Evolutionary conservation across 2,329 filamentous ascomycete species (phyloP), one percentile per base, ranked within the genome.

Genomic region (Aspergillus bombycis): DNA sequence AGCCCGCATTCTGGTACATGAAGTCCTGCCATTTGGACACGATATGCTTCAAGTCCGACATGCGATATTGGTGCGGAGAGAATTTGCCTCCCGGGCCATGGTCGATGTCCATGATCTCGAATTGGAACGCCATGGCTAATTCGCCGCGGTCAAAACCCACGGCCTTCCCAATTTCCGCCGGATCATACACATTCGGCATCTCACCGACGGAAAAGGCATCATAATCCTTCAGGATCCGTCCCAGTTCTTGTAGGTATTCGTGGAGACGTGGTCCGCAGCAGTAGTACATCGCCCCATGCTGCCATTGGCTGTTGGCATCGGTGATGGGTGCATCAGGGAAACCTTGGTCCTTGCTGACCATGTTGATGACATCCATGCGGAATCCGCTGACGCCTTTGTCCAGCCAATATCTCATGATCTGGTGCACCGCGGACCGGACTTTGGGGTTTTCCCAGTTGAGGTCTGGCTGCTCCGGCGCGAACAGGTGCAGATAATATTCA

Each of bases 341-440:
- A 1, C 78, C 79, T 2, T 82, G 82, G 0, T 82, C 82, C 72
- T 91, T 91, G 71, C 85, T 88, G 71, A 90, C 89, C 78, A 89
- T 84, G 75, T 91, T 91, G 75, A 91, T 89, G 0, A 89, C 88
- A 70, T 92, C 89, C 75, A 91, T 84, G n/a, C 89, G 84, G 79
- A 91, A 92, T 3, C 89, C 89, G 54, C 89, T 86, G 0, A 91
- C 88, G 5, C 91, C 91, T 34, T 86, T 85, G 53, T 90, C 81
- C 0, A 94, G 84, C 92, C 92, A 95, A 74, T 93, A 94, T 34
- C 85, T 84, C 85, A 93, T 90, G 4, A 89, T 83, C n/a, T 85
- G 84, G 75, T 92, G 91, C 9, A 93, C 87, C 2, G 90, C 91
- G 50, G 85, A 79, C 11, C 91, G 84, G 0, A 89, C 85, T 11